These are phyloP conservation scores for Pulveroboletus sp. DNA, from an alignment of 1,284 basidiomycete species.

Conservation along the genomic window DNA sequence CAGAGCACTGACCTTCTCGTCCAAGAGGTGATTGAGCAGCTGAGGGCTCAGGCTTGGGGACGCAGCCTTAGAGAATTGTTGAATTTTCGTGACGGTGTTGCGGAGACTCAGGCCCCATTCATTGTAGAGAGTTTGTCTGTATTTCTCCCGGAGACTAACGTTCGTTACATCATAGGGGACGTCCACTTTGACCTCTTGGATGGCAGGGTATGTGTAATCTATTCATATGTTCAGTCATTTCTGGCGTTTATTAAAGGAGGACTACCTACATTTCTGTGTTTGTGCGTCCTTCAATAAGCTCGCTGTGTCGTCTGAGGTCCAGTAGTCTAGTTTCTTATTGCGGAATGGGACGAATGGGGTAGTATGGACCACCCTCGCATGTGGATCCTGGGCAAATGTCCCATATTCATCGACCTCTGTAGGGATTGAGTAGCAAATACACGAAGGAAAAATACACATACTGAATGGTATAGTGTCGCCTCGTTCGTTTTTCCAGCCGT, in stretches of 20 bases:
- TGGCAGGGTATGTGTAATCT: slow-evolving; percentile 26
- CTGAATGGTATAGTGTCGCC: slow-evolving; percentile 8
- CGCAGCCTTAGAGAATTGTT: too few relatives aligned
- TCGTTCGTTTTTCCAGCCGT: slow-evolving; percentile 10
- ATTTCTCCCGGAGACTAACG: slow-evolving; percentile 14
- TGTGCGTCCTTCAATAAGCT: neutral
- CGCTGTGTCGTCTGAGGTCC: slow-evolving; percentile 15
- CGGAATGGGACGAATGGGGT: slow-evolving; percentile 16
- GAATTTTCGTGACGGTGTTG: neutral
- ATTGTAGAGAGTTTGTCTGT: slow-evolving; percentile 1
- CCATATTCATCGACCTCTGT: slow-evolving; percentile 4
- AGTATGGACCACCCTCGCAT: neutral
- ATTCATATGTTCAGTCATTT: too few relatives aligned
- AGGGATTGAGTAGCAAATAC: too few relatives aligned
- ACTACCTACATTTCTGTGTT: slow-evolving; percentile 8
- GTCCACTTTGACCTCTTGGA: slow-evolving; percentile 15
- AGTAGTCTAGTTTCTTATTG: neutral
- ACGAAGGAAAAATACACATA: slow-evolving; percentile 1
- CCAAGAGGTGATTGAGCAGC: slow-evolving; percentile 11
- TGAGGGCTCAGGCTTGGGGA: too few relatives aligned
- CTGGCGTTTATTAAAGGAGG: neutral
- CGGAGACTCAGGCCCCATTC: slow-evolving; percentile 3
- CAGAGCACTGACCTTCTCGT: neutral
- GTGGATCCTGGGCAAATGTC: neutral
- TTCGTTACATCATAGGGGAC: slow-evolving; percentile 13